phyloP scores from a whole-genome alignment of 148 eudicot species.

The Selenicereus undatus region DNA sequence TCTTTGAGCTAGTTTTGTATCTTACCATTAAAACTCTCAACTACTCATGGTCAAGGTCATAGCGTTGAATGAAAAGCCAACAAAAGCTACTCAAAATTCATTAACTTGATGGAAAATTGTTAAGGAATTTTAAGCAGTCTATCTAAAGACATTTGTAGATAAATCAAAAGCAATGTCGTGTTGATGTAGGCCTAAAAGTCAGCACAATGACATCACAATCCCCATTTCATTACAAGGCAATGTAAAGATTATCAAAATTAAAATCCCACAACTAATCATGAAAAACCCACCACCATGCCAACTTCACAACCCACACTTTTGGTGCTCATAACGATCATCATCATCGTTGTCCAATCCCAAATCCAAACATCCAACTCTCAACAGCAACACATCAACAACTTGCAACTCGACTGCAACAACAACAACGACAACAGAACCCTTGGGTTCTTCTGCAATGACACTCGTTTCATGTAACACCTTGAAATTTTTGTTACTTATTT shows the following conservation, averaged over 20 bases:
- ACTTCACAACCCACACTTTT: slow-evolving; percentile 1
- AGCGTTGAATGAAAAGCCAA: not conserved
- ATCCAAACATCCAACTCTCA: slow-evolving; percentile 31
- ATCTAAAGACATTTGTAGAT: not conserved
- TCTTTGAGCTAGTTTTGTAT: not conserved
- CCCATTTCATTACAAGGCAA: not conserved
- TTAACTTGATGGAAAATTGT: not conserved
- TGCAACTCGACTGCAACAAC: slow-evolving; percentile 42
- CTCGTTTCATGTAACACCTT: no score
- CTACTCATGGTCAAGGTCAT: not conserved
- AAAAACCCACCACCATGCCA: not conserved
- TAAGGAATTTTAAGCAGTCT: not conserved
- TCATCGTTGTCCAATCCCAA: slow-evolving; percentile 11
- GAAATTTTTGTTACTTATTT: no score
- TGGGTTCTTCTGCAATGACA: slow-evolving; percentile 55
- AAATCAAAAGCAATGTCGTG: not conserved
- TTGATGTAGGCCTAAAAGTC: not conserved
- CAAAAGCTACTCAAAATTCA: not conserved
- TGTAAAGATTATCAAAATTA: not conserved
- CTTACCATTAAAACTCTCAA: not conserved
- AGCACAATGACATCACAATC: not conserved
- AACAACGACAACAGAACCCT: slow-evolving; percentile 29
- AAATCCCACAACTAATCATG: not conserved
- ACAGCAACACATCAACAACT: slow-evolving; percentile 57
- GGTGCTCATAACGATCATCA: not conserved